Percentiles rank a stretch among this genome's conserved stretches.
Conservation (phyloP, 495 filamentous ascomycete species). For the Penicillium maclennaniae region DNA sequence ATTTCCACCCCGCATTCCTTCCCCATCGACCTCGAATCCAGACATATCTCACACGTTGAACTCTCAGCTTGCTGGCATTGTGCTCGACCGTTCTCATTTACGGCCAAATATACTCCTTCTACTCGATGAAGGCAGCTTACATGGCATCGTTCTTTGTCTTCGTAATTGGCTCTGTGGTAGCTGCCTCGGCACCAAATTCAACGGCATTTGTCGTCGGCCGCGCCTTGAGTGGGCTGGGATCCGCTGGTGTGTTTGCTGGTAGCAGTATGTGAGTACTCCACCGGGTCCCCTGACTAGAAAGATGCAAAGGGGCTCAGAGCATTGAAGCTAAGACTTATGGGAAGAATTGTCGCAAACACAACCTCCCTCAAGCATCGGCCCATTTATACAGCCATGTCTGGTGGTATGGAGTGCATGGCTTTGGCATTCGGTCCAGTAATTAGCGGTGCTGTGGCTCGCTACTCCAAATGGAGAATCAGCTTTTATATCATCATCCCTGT, state of each 20-base stretch:
- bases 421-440: too few relatives aligned
- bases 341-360: too few relatives aligned
- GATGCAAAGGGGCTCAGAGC: too few relatives aligned
- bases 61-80: constrained; percentile 5
- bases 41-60: neutral
- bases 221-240: constrained; percentile 15
- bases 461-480: too few relatives aligned
- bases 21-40: neutral
- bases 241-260: constrained; percentile 8
- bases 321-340: too few relatives aligned
- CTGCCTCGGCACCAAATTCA: constrained; percentile 5
- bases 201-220: constrained; percentile 11
- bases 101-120: constrained; percentile 10
- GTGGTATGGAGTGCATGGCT: too few relatives aligned
- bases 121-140: constrained; percentile 12
- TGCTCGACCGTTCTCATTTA: constrained; percentile 5
- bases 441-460: too few relatives aligned
- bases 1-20: too few relatives aligned
- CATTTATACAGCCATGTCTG: too few relatives aligned
- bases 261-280: constrained; percentile 8
- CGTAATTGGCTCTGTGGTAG: constrained; percentile 7
- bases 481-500: too few relatives aligned
- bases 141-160: constrained; percentile 9
- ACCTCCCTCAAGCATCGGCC: too few relatives aligned
- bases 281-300: too few relatives aligned